Evolutionary conservation across 305 asterid species (phyloP), one percentile per base, ranked within the genome.

Genomic region (Nicotiana rustica): DNA sequence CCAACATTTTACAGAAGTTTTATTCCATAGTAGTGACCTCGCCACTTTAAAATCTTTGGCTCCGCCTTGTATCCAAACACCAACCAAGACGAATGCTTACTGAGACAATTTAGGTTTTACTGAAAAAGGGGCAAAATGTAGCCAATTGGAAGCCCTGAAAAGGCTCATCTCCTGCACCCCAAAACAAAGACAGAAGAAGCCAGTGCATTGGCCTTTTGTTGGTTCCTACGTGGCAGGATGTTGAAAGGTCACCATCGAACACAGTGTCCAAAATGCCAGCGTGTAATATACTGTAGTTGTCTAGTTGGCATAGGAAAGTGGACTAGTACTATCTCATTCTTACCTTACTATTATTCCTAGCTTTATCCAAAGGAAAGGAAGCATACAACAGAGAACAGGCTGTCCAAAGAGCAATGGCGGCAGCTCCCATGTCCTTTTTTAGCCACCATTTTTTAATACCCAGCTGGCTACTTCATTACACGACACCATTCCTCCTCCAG

Each of bases 381-480:
- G 49, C 8, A 41, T 68, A 68, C 77, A 29, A 12, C 17, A 33
- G 64, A 65, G 25, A 19, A 65, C 77, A 80, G 77, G 77, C 60
- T 64, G 77, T 35, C 83, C 49, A 64, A 31, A 35, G 82, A 1
- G 59, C 52, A 61, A 62, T 15, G 73, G 61, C 62, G 65, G 76
- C 82, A 80, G 64, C 41, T 44, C 83, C 66, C 77, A 80, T 80
- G 83, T 33, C 19, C 29, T 64, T 31, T 65, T 80, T 65, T 68
- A n/a, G 36, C 62, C 49, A 3, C 21, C 9, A 41, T 65, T 80
- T 29, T 65, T 80, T 49, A 47, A 33, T 47, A 9, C 0, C 77
- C 77, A 80, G 78, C 78, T 71, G 59, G 61, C 78, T 3, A 29
- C 18, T 71, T n/a, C 59, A 38, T 29, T 25, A 71, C 78, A 71